phyloP scores from a whole-genome alignment of 169 alveolate genomes.

The Neospora caninum region DNA sequence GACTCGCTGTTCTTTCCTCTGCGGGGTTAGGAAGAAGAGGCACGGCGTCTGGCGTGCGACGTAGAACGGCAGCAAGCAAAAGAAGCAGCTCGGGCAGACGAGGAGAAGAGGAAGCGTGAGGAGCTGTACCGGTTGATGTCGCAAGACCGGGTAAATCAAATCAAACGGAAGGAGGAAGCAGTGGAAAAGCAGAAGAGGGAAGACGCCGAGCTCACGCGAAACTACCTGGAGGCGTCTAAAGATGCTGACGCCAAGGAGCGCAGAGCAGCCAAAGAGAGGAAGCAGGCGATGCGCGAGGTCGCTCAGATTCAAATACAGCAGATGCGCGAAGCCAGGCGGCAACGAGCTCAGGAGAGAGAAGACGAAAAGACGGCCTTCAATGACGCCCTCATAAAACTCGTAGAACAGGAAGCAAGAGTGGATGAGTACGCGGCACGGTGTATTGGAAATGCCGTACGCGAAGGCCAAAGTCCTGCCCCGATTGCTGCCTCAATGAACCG shows the following conservation, averaged over 20 bases:
- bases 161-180: neutral
- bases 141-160: neutral
- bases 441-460: neutral
- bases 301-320: neutral
- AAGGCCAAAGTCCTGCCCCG: neutral
- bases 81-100: neutral
- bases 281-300: neutral
- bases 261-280: neutral
- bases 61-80: neutral
- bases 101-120: neutral
- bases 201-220: neutral
- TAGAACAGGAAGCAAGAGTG: neutral
- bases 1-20: no score
- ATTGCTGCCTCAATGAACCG: neutral
- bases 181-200: neutral
- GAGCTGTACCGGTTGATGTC: neutral
- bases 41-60: neutral
- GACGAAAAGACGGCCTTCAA: constrained; percentile 12
- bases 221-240: neutral
- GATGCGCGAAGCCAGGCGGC: neutral
- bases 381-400: neutral
- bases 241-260: neutral
- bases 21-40: neutral
- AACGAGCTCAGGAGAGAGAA: neutral
- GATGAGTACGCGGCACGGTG: neutral